Evolutionary conservation across 176 grass and related monocot genomes (phyloP), one percentile per base, ranked within the genome.

Genomic region (Zoysia pacifica): DNA sequence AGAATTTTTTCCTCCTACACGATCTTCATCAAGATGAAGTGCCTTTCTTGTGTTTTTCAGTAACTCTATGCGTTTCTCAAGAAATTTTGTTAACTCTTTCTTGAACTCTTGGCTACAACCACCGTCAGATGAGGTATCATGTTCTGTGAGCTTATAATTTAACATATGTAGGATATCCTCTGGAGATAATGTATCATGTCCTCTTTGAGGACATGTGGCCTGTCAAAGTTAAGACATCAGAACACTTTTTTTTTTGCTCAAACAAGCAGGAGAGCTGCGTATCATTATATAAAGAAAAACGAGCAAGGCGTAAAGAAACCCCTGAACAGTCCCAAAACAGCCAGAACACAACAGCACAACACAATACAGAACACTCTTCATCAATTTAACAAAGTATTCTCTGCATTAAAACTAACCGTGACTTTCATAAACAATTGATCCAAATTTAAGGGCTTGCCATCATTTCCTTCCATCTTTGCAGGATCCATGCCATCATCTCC

Each of bases 401-500:
- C 28, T 59, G 65, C 47, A 53, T 58, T 68, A 40, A 79, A 87
- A 90, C 87, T 88, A 73, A 94, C 94, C 94, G 69, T 92, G 87
- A 94, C 88, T 94, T 97, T 97, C 91, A 94, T 94, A 81, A 97
- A 92, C 65, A 97, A 81, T 62, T 97, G 94, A 82, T 94, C 87
- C 77, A 97, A 85, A 92, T 97, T 94, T 90, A 97, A 97, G 64
- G 91, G 91, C 1, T 81, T 86, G 48, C 94, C 91, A 89, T 90
- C 87, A 67, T 89, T 73, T 44, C 94, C 94, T 87, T 97, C 94
- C 94, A 97, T 97, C 87, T 97, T 97, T 77, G 90, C 94, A 82
- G 94, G 94, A 88, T 97, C 94, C 91, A 97, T 90, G 73, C 94
- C 94, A 92, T 97, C 94, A 85, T 97, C 94, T 87, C 94, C 94